Conservation (phyloP, 148 eudicot species). For the Dianthus caryophyllus region DNA sequence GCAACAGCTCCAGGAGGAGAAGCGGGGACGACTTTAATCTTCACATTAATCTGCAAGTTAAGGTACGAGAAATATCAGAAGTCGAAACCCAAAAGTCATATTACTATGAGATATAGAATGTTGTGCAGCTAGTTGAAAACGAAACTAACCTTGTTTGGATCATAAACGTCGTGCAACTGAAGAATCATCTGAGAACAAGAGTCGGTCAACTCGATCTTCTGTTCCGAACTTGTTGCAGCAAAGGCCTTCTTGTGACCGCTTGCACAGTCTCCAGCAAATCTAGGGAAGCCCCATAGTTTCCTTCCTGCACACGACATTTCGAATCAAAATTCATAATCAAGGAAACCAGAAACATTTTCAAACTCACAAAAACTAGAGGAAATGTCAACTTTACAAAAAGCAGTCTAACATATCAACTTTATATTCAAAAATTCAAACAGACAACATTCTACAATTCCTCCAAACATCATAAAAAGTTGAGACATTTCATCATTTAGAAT, state of each 20-base stretch:
- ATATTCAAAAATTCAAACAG: constrained; percentile 7
- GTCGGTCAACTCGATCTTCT: constrained; percentile 76
- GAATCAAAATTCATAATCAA: not conserved
- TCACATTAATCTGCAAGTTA: constrained; percentile 64
- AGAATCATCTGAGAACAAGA: constrained; percentile 97
- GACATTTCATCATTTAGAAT: not conserved
- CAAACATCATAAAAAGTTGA: too few species aligned
- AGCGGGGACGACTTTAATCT: constrained; percentile 74
- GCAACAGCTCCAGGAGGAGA: constrained; percentile 80
- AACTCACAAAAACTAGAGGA: not conserved
- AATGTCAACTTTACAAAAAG: not conserved
- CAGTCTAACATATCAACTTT: not conserved
- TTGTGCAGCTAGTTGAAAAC: constrained; percentile 1
- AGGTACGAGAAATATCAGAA: not conserved
- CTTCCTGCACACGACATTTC: constrained; percentile 44
- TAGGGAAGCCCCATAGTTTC: constrained; percentile 82
- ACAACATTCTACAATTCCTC: not conserved
- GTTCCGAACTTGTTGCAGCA: constrained; percentile 60
- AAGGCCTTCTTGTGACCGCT: constrained; percentile 57
- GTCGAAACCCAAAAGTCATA: not conserved
- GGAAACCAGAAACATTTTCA: not conserved
- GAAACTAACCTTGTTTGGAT: constrained; percentile 70
- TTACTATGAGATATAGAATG: not conserved
- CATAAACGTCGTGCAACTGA: constrained; percentile 90
- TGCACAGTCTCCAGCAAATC: constrained; percentile 95